Percentiles rank a stretch among this genome's conserved stretches.
phyloP scores from a whole-genome alignment of 495 filamentous ascomycete genomes.

The Penicillium samsonianum region DNA sequence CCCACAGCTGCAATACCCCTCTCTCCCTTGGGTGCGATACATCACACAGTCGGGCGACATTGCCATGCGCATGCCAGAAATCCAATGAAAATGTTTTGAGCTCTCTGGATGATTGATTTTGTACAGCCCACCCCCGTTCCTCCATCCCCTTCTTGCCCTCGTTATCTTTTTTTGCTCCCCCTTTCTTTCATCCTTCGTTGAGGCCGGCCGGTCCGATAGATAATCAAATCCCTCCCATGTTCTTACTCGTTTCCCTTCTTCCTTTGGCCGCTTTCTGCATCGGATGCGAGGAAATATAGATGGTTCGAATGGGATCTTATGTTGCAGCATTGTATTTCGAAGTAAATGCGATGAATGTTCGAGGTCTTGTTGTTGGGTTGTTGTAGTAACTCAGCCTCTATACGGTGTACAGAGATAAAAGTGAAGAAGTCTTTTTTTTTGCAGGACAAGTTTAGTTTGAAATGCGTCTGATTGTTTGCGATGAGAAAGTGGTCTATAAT shows the following conservation, averaged over 20 bases:
- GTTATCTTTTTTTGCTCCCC: slow-evolving; percentile 6
- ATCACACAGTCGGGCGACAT: slow-evolving; percentile 98
- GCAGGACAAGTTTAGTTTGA: neutral
- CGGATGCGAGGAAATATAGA: slow-evolving; percentile 9
- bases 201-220: slow-evolving; percentile 41
- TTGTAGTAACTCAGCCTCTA: neutral
- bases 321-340: neutral
- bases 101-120: slow-evolving; percentile 23
- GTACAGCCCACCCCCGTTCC: slow-evolving; percentile 28
- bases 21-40: slow-evolving; percentile 97
- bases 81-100: slow-evolving; percentile 53
- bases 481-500: neutral
- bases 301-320: neutral
- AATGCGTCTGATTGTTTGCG: neutral
- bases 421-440: neutral
- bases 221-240: slow-evolving; percentile 27
- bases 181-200: slow-evolving; percentile 20
- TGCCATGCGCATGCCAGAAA: slow-evolving; percentile 87
- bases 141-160: slow-evolving; percentile 16
- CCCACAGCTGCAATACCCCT: slow-evolving; percentile 88
- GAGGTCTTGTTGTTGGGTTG: neutral
- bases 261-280: slow-evolving; percentile 9
- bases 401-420: neutral
- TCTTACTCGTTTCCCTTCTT: neutral
- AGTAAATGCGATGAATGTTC: neutral